phyloP scores from a whole-genome alignment of 2,329 filamentous ascomycete genomes.

The Curvularia sp. region DNA sequence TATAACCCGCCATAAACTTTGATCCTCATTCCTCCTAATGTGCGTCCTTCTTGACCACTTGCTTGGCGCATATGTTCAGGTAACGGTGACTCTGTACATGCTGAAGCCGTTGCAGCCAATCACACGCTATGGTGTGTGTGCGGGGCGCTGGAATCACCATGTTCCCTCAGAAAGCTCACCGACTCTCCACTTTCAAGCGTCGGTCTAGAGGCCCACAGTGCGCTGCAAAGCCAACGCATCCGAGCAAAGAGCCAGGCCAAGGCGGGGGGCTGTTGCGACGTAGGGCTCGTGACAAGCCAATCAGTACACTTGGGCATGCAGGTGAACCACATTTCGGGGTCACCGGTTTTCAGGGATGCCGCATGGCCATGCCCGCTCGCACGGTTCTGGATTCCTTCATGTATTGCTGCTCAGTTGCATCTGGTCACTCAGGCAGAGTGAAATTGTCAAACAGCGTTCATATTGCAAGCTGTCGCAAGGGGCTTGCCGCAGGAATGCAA shows the following conservation, averaged over 20 bases:
- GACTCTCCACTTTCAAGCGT: constrained; percentile 35
- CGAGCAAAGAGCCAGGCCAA: constrained; percentile 28
- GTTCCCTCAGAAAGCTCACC: constrained; percentile 39
- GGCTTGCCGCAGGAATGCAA: constrained; percentile 7
- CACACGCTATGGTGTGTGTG: constrained; percentile 11
- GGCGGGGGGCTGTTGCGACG: constrained; percentile 25
- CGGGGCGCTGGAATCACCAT: constrained; percentile 18
- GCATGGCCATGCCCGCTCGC: neutral
- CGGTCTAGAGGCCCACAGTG: constrained; percentile 30
- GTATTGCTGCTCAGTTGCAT: neutral
- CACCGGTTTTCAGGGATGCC: constrained; percentile 21
- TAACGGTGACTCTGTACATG: constrained; percentile 36
- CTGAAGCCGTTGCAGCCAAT: constrained; percentile 24
- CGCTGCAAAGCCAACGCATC: constrained; percentile 46
- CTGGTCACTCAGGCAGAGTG: constrained; percentile 1
- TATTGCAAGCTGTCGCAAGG: constrained; percentile 4
- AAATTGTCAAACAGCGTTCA: neutral
- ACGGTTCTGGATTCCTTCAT: constrained; percentile 4
- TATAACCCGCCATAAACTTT: constrained; percentile 21
- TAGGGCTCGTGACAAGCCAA: constrained; percentile 35
- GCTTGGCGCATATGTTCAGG: constrained; percentile 39
- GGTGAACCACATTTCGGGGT: constrained; percentile 34
- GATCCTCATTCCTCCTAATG: constrained; percentile 15
- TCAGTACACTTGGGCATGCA: constrained; percentile 21
- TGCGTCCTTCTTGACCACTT: constrained; percentile 23